Evolutionary conservation across 2,329 filamentous ascomycete genomes (phyloP), one percentile per base, ranked within the genome.

Genomic region (Penicillium sumatraense): DNA sequence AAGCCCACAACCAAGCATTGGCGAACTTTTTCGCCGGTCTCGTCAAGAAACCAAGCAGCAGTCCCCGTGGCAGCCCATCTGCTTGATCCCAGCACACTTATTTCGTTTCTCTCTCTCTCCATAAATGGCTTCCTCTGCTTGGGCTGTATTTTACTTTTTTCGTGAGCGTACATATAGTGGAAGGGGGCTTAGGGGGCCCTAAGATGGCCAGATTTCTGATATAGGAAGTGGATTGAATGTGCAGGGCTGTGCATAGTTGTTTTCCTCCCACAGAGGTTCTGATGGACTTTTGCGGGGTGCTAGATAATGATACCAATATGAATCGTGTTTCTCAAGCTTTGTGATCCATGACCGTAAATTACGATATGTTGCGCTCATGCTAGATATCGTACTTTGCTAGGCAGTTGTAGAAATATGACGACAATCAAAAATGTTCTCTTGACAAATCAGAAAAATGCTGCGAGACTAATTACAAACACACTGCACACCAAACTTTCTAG

Each of bases 11-110:
- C 47, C 83, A 86, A 69, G 80, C 81, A 27, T 70, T 87, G 55
- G 83, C 83, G 47, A 82, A 79, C 54, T 87, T 87, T 70, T 87
- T 87, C 64, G 81, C 80, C 11, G 80, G 80, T 10, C 72, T 87
- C 42, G 81, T 85, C 69, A 85, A 83, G 67, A 84, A 81, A 60
- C 70, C 73, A 14, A 63, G 66, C 8, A 62, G 69, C 29, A 72
- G 69, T 54, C 73, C 75, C 16, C 73, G 74, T 36, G 70, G 73
- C 18, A 75, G 72, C 53, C 71, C 72, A 9, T 70, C 71, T 35
- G 58, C 64, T 52, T 72, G 60, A 67, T 48, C 10, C 18, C 2
- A 36, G 29, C 26, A 13, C 16, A 7, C 29, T 54, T 36, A 13
- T 9, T 49, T 41, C 13, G 14, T 36, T 8, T 8, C 33, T 36